phyloP scores from a whole-genome alignment of 768 basidiomycete species.

The Russula dissimulans region DNA sequence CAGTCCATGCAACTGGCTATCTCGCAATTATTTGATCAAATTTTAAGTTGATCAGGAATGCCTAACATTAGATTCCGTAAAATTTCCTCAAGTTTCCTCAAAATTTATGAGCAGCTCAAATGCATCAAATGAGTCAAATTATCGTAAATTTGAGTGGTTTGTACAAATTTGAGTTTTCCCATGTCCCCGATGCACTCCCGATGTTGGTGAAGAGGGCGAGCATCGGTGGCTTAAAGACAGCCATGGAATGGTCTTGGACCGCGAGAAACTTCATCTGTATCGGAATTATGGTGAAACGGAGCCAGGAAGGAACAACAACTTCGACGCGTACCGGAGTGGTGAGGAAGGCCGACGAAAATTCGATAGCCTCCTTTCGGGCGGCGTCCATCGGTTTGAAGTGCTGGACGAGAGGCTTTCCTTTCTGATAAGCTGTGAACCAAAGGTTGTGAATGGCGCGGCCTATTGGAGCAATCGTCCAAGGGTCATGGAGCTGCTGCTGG shows the following conservation, averaged over 20 bases:
- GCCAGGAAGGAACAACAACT: not conserved
- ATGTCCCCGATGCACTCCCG: too few relatives aligned
- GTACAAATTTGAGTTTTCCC: too few relatives aligned
- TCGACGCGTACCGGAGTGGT: slow-evolving; percentile 35
- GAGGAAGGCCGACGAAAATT: slow-evolving; percentile 35
- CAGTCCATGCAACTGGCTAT: too few relatives aligned
- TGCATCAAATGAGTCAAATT: too few relatives aligned
- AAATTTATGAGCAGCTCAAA: too few relatives aligned
- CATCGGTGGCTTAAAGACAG: slow-evolving; percentile 46
- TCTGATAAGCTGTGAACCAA: slow-evolving; percentile 45
- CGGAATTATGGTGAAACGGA: not conserved
- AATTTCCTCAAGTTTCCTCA: too few relatives aligned
- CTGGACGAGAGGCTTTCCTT: slow-evolving; percentile 39
- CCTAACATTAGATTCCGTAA: too few relatives aligned
- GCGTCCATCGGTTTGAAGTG: slow-evolving; percentile 42
- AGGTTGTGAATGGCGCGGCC: too few relatives aligned
- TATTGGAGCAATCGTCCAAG: too few relatives aligned
- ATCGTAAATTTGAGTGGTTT: too few relatives aligned
- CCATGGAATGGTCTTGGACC: slow-evolving; percentile 33
- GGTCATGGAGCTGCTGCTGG: not conserved
- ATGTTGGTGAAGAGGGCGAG: slow-evolving; percentile 48
- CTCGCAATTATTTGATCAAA: too few relatives aligned
- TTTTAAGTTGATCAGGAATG: too few relatives aligned
- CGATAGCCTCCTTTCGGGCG: slow-evolving; percentile 43
- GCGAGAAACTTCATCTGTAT: slow-evolving; percentile 40